Evolutionary conservation across 1,139 yeast species (phyloP), one percentile per base, ranked within the genome.

Genomic region (Magnusiomyces tetraspermus): DNA sequence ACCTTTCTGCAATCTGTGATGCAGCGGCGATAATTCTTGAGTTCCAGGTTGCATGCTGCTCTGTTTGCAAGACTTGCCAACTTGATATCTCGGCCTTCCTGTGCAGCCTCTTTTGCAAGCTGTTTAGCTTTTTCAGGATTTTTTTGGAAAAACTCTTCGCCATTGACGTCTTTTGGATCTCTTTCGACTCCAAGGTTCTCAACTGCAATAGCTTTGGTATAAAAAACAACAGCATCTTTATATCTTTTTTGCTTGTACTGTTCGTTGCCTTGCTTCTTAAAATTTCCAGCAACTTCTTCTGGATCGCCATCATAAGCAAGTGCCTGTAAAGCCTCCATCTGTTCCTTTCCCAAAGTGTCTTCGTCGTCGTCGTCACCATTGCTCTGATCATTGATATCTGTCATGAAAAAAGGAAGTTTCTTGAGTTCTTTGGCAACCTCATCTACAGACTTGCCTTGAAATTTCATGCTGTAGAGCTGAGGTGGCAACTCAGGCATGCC

Each of bases 271-370:
- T 92, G 97, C 58, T 79, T 83, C 60, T 89, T 89, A 73, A 90
- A 92, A 63, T 89, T 89, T 31, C 79, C 76, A 1, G 97, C 97
- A 48, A 90, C 74, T 63, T 92, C 98, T 61, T 85, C 82, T 0
- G 97, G 97, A 57, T 88, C 96, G 37, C 98, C 98, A 50, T 92
- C 98, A 64, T 87, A 90, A 0, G 95, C 97, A 62, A 94, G 74
- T 13, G 96, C 92, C 64, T 82, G 83, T 57, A 92, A 75, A 0
- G 98, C 98, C 64, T 92, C 97, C 23, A 94, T 70, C 51, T 80
- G 83, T 4, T 75, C 65, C 62, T 87, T 88, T 47, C 81, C 85
- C 5, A 38, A 5, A 3, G 23, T 8, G 37, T 90, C 94, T 38
- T 85, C 87, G 10, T 80, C 85, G 8, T 87, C 92, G 62, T 84